Conservation (phyloP, 192 early-diverging fungal genomes). For the Glomus cerebriforme region DNA sequence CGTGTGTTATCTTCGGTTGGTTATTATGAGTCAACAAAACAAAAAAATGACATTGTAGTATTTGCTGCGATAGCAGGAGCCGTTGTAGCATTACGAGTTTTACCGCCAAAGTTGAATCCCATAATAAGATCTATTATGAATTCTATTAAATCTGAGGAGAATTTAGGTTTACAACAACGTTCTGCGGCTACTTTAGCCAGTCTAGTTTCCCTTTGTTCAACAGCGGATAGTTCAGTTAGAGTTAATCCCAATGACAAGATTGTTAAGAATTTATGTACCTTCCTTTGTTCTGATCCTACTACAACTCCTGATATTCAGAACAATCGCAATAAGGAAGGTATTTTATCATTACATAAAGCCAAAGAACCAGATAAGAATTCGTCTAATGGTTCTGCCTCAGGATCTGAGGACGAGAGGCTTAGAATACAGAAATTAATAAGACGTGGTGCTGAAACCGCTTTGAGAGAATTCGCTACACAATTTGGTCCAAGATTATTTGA, state of each 20-base stretch:
- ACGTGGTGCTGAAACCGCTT: slow-evolving; percentile 65
- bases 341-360: slow-evolving; percentile 52
- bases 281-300: slow-evolving; percentile 81
- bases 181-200: slow-evolving; percentile 57
- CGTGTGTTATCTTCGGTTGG: slow-evolving; percentile 66
- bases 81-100: slow-evolving; percentile 69
- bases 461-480: slow-evolving; percentile 61
- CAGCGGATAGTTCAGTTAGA: slow-evolving; percentile 41
- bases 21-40: slow-evolving; percentile 62
- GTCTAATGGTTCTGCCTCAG: slow-evolving; percentile 35
- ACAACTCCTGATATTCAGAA: slow-evolving; percentile 65
- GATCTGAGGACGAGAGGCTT: slow-evolving; percentile 54
- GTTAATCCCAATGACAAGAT: slow-evolving; percentile 80
- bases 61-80: slow-evolving; percentile 77
- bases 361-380: slow-evolving; percentile 42
- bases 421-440: slow-evolving; percentile 58
- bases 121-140: slow-evolving; percentile 88
- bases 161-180: slow-evolving; percentile 54
- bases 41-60: slow-evolving; percentile 68
- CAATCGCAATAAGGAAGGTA: slow-evolving; percentile 49
- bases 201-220: slow-evolving; percentile 50
- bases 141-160: slow-evolving; percentile 59
- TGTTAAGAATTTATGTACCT: slow-evolving; percentile 81
- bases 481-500: slow-evolving; percentile 72
- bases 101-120: slow-evolving; percentile 83